Evolutionary conservation across 192 early-diverging fungal genomes (phyloP).

Genomic region (Mortierella antarctica): DNA sequence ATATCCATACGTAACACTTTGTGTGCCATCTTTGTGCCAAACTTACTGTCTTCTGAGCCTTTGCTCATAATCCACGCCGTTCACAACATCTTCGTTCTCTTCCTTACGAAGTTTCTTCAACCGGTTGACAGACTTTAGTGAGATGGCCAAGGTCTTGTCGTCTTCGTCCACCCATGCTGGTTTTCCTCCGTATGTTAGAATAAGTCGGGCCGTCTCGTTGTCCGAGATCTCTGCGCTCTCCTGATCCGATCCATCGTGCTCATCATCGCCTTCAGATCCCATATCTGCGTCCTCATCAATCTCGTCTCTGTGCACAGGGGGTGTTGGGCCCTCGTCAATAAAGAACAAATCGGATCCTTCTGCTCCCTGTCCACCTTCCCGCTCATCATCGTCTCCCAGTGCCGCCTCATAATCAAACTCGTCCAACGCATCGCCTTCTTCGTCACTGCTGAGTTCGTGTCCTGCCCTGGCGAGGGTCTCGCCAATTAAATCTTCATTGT

Average conservation of each 20-base stretch:
- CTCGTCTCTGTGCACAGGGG: slow-evolving; percentile 8
- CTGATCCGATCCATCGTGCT: slow-evolving; percentile 29
- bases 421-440: slow-evolving; percentile 55
- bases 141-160: slow-evolving; percentile 75
- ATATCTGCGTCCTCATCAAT: slow-evolving; percentile 29
- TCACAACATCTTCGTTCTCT: slow-evolving; percentile 80
- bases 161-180: slow-evolving; percentile 87
- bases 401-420: slow-evolving; percentile 35
- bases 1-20: too few species aligned
- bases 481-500: slow-evolving; percentile 52
- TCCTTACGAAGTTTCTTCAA: slow-evolving; percentile 82
- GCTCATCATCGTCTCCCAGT: slow-evolving; percentile 14
- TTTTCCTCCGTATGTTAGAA: slow-evolving; percentile 42
- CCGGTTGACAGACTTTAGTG: slow-evolving; percentile 71
- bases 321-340: slow-evolving; percentile 44
- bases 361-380: slow-evolving; percentile 2
- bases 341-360: slow-evolving; percentile 50
- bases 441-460: slow-evolving; percentile 52
- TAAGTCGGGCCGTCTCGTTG: slow-evolving; percentile 20
- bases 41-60: slow-evolving; percentile 85
- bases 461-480: slow-evolving; percentile 47
- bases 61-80: slow-evolving; percentile 84
- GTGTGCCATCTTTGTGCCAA: too few species aligned
- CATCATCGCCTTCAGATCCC: slow-evolving; percentile 16
- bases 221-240: slow-evolving; percentile 7